phyloP scores from a whole-genome alignment of 176 grass and related monocot species.

The Metroxylon sagu region DNA sequence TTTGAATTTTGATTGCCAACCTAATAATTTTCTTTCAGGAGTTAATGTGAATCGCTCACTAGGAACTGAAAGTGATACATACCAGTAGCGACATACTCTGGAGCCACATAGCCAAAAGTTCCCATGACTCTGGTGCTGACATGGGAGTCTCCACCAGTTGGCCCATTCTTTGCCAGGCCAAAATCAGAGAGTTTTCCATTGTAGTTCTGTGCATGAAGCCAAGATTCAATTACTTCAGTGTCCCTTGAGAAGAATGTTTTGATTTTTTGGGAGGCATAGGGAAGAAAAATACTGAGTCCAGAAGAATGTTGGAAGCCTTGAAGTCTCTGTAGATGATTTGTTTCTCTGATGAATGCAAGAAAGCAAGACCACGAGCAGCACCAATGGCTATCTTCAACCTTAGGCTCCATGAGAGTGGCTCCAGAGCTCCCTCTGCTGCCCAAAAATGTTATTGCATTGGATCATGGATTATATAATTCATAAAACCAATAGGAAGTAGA shows the following conservation, averaged over 20 bases:
- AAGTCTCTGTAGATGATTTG: slow-evolving; percentile 49
- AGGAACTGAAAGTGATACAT: neutral
- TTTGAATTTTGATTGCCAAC: no score
- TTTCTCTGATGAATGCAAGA: slow-evolving; percentile 36
- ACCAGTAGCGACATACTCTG: slow-evolving; percentile 89
- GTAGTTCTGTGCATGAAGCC: slow-evolving; percentile 31
- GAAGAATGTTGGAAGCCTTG: slow-evolving; percentile 45
- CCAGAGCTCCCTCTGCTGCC: slow-evolving; percentile 18
- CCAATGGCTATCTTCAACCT: slow-evolving; percentile 43
- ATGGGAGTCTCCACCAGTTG: slow-evolving; percentile 47
- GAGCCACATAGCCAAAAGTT: slow-evolving; percentile 88
- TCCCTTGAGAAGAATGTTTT: neutral
- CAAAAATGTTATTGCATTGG: neutral
- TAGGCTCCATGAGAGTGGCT: slow-evolving; percentile 34
- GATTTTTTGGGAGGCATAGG: neutral
- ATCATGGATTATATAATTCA: slow-evolving; percentile 7
- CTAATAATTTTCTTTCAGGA: no score
- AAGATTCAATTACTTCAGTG: neutral
- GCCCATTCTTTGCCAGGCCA: slow-evolving; percentile 83
- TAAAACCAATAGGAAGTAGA: slow-evolving; percentile 2
- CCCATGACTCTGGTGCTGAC: slow-evolving; percentile 75
- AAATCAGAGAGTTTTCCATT: slow-evolving; percentile 80
- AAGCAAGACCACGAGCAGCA: slow-evolving; percentile 46
- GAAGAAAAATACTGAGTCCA: slow-evolving; percentile 28
- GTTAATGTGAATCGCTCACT: no score